A percentile compares a stretch with the other conserved stretches of the same genome.
phyloP scores from a whole-genome alignment of 176 grass and related monocot genomes.

The Pontederia paniculata region DNA sequence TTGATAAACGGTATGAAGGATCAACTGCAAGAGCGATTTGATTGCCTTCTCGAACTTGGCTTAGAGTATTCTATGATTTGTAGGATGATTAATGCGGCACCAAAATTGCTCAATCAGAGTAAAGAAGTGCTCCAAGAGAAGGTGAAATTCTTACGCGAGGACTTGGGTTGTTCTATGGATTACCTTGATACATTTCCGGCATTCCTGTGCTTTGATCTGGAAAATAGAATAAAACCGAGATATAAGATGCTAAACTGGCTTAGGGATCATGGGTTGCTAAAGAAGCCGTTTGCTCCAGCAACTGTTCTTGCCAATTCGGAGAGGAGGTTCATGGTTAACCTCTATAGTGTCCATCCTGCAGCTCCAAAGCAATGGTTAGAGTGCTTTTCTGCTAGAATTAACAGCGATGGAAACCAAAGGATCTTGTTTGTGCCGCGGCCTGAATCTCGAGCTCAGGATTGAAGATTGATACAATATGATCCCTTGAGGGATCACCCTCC shows the following conservation, averaged over 20 bases:
- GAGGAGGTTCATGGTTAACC: conserved; percentile 58
- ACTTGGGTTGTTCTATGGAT: conserved; percentile 56
- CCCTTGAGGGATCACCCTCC: too few relatives aligned
- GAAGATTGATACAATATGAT: background rate
- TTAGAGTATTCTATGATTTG: conserved; percentile 55
- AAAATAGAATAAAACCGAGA: conserved; percentile 73
- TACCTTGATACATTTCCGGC: conserved; percentile 59
- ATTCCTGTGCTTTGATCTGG: conserved; percentile 78
- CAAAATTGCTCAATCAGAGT: conserved; percentile 69
- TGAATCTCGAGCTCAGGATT: conserved; percentile 10
- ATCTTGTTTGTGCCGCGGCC: conserved; percentile 28
- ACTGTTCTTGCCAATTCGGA: conserved; percentile 73
- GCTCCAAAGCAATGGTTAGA: conserved; percentile 90
- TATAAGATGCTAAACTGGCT: conserved; percentile 79
- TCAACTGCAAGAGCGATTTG: conserved; percentile 49
- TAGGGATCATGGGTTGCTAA: conserved; percentile 43
- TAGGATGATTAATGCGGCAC: conserved; percentile 41
- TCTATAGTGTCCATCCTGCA: conserved; percentile 59
- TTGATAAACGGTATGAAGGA: conserved; percentile 32
- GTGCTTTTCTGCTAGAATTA: conserved; percentile 50
- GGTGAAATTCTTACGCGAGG: conserved; percentile 52
- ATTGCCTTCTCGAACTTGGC: conserved; percentile 54
- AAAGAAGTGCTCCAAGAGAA: conserved; percentile 53
- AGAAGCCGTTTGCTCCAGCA: conserved; percentile 40
- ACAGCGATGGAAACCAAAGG: conserved; percentile 38